Conservation (phyloP, 495 filamentous ascomycete genomes). For the Penicillium turbatum region DNA sequence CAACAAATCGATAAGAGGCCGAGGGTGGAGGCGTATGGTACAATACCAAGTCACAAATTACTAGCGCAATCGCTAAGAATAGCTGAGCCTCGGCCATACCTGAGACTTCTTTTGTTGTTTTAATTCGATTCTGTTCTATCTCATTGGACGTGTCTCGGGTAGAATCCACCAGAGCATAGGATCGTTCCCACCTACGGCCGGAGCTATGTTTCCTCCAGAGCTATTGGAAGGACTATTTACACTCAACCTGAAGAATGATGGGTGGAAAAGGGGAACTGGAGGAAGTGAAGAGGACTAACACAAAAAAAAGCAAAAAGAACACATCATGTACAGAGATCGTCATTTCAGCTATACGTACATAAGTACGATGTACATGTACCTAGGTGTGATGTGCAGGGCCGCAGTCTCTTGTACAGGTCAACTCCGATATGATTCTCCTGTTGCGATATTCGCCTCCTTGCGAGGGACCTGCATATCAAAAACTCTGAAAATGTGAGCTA, state of each 20-base stretch:
- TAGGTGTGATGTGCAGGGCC: not conserved
- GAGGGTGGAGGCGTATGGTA: constrained; percentile 7
- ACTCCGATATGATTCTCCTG: not conserved
- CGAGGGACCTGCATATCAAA: constrained; percentile 1
- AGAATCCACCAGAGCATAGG: constrained; percentile 1
- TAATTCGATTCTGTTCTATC: not conserved
- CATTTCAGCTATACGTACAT: not conserved
- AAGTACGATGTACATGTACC: not conserved
- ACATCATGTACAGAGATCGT: not conserved
- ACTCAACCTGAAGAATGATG: not conserved
- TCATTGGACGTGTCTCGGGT: constrained; percentile 6
- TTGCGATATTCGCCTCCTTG: not conserved
- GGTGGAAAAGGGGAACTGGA: not conserved
- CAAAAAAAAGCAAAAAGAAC: not conserved
- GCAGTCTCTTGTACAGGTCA: not conserved
- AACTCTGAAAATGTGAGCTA: not conserved
- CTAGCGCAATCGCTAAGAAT: constrained; percentile 10
- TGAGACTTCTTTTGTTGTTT: not conserved
- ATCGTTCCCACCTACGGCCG: not conserved
- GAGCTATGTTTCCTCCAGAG: not conserved
- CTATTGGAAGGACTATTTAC: not conserved
- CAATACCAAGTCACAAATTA: constrained; percentile 6
- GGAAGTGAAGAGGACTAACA: not conserved
- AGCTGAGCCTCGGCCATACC: constrained; percentile 6
- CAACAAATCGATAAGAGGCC: constrained; percentile 12